These are phyloP conservation scores for Dactylonectria estremocensis DNA, from an alignment of 2,329 filamentous ascomycete genomes.

Conservation along the genomic window DNA sequence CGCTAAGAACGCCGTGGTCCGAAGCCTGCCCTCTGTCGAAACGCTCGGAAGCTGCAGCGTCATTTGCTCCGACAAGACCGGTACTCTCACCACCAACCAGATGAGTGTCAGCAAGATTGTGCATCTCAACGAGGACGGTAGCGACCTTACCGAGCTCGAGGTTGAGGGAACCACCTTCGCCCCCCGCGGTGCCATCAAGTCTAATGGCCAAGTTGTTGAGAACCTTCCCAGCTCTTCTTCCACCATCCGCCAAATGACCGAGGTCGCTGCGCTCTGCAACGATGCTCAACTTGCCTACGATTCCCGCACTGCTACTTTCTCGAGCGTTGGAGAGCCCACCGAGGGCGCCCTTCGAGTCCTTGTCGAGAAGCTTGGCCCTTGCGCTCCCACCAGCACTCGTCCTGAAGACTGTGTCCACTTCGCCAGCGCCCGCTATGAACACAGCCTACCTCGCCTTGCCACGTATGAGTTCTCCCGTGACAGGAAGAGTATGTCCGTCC, in stretches of 20 bases:
- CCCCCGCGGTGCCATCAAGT: conserved; percentile 82
- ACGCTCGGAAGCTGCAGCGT: conserved; percentile 99
- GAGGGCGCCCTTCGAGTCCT: conserved; percentile 93
- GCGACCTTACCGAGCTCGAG: conserved; percentile 85
- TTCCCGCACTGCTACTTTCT: conserved; percentile 79
- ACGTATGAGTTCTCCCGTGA: conserved; percentile 98
- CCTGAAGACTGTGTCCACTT: conserved; percentile 81
- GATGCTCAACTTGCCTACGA: conserved; percentile 89
- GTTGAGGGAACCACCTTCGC: conserved; percentile 95
- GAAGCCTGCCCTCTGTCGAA: conserved; percentile 96
- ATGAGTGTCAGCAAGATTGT: conserved; percentile 98
- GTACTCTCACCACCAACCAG: conserved; percentile 97
- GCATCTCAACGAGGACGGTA: conserved; percentile 82
- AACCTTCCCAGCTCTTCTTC: conserved; percentile 80
- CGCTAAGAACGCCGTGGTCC: conserved; percentile 96
- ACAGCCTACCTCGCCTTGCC: conserved; percentile 80
- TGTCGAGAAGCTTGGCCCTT: conserved; percentile 94
- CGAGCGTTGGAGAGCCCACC: conserved; percentile 92
- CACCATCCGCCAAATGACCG: conserved; percentile 84
- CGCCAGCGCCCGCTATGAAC: conserved; percentile 88
- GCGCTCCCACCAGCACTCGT: conserved; percentile 69
- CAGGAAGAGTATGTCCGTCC: conserved; percentile 98
- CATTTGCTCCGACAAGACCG: conserved; percentile 99
- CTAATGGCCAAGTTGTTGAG: conserved; percentile 76
- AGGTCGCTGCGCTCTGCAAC: conserved; percentile 87